A percentile compares a stretch with the other conserved stretches of the same genome.
These are phyloP conservation scores for Yarrowia galli DNA, from an alignment of 1,139 yeast genomes.

Conservation along the genomic window DNA sequence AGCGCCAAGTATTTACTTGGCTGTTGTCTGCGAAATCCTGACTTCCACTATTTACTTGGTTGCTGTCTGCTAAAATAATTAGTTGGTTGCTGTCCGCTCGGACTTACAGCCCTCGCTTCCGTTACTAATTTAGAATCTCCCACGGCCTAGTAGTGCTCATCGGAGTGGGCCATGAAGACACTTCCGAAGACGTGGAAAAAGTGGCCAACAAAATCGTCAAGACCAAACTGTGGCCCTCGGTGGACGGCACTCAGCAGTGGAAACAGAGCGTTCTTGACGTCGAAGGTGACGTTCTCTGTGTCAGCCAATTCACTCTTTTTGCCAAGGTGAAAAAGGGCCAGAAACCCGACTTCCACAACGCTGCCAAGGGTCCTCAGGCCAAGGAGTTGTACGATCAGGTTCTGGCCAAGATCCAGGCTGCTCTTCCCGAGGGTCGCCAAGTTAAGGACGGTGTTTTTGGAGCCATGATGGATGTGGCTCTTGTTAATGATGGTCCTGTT, in stretches of 20 bases:
- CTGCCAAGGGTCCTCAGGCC: constrained; percentile 82
- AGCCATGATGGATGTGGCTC: constrained; percentile 93
- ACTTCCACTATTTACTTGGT: too few species aligned
- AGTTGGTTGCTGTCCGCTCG: too few species aligned
- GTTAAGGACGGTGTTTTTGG: constrained; percentile 93
- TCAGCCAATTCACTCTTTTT: constrained; percentile 88
- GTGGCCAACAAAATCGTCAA: constrained; percentile 71
- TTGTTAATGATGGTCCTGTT: constrained; percentile 87
- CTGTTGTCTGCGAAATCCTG: too few species aligned
- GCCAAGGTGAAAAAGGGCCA: constrained; percentile 88
- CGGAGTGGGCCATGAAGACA: constrained; percentile 82
- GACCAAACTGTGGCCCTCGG: constrained; percentile 76
- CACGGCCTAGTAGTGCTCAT: constrained; percentile 81
- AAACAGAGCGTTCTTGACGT: constrained; percentile 60
- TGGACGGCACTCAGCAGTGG: constrained; percentile 65
- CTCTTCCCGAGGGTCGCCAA: constrained; percentile 55
- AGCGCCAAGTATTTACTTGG: too few species aligned
- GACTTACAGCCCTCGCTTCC: neutral
- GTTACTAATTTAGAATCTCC: constrained; percentile 57
- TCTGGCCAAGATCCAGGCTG: constrained; percentile 56
- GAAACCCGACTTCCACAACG: constrained; percentile 91
- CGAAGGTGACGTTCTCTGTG: constrained; percentile 67
- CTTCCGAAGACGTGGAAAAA: constrained; percentile 71
- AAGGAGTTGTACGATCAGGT: constrained; percentile 69
- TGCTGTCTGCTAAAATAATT: too few species aligned